A percentile compares a stretch with the other conserved stretches of the same genome.
Evolutionary conservation across 306 rosid genomes (phyloP).

Genomic region (Quercus wislizeni): DNA sequence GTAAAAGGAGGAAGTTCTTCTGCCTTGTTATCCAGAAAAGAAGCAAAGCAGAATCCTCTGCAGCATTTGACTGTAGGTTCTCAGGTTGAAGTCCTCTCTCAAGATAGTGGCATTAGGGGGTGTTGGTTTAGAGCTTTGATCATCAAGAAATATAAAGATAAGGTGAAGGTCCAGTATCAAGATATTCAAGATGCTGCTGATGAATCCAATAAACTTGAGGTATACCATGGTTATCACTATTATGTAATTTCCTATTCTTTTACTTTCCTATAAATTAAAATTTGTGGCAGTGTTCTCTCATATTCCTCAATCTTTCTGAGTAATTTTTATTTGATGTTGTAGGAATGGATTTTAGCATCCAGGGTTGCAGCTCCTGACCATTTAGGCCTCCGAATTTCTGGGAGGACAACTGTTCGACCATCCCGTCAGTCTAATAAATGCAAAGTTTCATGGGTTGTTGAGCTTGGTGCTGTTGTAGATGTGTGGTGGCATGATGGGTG

Average conservation of each 20-base stretch:
- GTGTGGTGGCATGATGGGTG: slow-evolving; percentile 92
- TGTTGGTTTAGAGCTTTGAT: slow-evolving; percentile 86
- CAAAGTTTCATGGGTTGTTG: slow-evolving; percentile 32
- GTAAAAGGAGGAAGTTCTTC: slow-evolving; percentile 14
- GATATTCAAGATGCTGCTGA: slow-evolving; percentile 74
- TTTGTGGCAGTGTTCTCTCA: not conserved
- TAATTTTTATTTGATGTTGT: not conserved
- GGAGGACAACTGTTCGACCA: slow-evolving; percentile 66
- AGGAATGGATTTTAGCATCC: slow-evolving; percentile 89
- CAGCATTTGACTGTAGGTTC: slow-evolving; percentile 48
- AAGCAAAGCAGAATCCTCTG: slow-evolving; percentile 13
- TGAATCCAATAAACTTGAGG: slow-evolving; percentile 79
- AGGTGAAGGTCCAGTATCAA: slow-evolving; percentile 75
- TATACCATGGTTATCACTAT: not conserved
- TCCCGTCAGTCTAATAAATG: slow-evolving; percentile 22
- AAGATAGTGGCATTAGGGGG: slow-evolving; percentile 87
- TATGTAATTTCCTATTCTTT: not conserved
- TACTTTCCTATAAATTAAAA: not conserved
- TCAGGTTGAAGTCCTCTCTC: slow-evolving; percentile 78
- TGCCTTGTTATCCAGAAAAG: slow-evolving; percentile 18
- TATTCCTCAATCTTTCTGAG: not conserved
- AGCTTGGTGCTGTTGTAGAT: slow-evolving; percentile 66
- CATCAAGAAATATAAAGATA: slow-evolving; percentile 57
- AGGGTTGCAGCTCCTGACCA: slow-evolving; percentile 52
- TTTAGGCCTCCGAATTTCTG: slow-evolving; percentile 44